Conservation (phyloP, 768 basidiomycete species). For the Trametes villosa region DNA sequence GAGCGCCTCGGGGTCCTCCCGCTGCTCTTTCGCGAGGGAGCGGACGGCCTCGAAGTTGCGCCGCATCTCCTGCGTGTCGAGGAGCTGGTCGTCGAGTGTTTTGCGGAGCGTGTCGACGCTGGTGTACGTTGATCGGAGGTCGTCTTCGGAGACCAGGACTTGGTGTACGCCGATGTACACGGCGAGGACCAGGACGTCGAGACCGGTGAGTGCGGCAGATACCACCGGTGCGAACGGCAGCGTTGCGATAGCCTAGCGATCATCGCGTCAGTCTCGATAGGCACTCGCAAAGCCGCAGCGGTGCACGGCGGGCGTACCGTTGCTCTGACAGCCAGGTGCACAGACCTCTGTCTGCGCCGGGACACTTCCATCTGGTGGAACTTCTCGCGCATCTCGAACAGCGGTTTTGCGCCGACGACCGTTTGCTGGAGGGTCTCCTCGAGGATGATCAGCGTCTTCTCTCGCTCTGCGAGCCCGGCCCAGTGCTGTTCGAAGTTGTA, state of each 20-base stretch:
- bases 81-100: background rate
- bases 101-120: background rate
- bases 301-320: background rate
- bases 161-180: background rate
- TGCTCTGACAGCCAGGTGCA: background rate
- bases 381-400: background rate
- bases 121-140: background rate
- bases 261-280: background rate
- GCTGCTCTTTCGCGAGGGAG: background rate
- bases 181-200: background rate
- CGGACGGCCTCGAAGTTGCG: background rate
- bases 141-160: background rate
- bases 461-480: background rate
- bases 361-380: background rate
- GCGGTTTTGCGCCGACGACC: background rate
- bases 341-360: background rate
- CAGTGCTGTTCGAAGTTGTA: background rate
- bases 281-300: background rate
- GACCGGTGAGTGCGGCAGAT: background rate
- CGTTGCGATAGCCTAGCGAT: background rate
- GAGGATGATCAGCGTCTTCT: background rate
- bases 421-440: background rate
- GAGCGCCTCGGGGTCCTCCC: background rate
- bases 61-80: background rate
- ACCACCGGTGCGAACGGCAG: background rate